A percentile compares a stretch with the other conserved stretches of the same genome.
Evolutionary conservation across 2,329 filamentous ascomycete species (phyloP).

Genomic region (Hymenoscyphus fraxineus): DNA sequence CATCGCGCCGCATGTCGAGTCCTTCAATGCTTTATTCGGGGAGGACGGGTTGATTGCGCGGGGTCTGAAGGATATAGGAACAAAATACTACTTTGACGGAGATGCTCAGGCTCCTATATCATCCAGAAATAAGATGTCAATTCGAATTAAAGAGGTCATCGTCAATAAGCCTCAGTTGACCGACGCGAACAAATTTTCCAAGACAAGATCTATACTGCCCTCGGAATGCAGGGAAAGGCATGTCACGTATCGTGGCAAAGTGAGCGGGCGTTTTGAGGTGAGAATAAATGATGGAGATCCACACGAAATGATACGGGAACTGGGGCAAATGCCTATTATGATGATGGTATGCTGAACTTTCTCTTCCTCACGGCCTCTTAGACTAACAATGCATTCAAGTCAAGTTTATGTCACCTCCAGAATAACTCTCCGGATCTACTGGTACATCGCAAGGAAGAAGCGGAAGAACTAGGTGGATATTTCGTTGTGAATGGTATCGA

Average conservation of each 20-base stretch:
- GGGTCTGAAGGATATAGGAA: constrained; percentile 83
- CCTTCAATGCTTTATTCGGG: constrained; percentile 88
- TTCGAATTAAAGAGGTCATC: constrained; percentile 77
- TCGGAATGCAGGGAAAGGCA: constrained; percentile 94
- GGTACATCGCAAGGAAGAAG: constrained; percentile 86
- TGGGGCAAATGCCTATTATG: constrained; percentile 92
- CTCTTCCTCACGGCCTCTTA: not conserved
- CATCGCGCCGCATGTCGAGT: constrained; percentile 89
- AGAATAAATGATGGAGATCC: constrained; percentile 83
- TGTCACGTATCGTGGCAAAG: constrained; percentile 81
- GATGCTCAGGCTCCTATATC: constrained; percentile 57
- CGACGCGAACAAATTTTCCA: constrained; percentile 76
- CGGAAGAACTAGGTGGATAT: constrained; percentile 93
- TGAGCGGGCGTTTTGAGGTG: constrained; percentile 80
- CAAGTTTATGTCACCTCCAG: constrained; percentile 86
- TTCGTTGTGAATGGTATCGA: constrained; percentile 98
- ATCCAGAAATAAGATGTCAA: constrained; percentile 68
- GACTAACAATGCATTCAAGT: constrained; percentile 45
- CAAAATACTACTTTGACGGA: constrained; percentile 82
- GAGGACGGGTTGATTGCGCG: constrained; percentile 69
- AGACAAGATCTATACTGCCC: constrained; percentile 81
- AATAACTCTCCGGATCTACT: constrained; percentile 78
- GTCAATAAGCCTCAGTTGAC: constrained; percentile 80
- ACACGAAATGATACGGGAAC: constrained; percentile 75
- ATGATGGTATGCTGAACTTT: constrained; percentile 57